Percentiles rank a stretch among this genome's conserved stretches.
phyloP scores from a whole-genome alignment of 208 protist genomes.

The Angomonas deanei region DNA sequence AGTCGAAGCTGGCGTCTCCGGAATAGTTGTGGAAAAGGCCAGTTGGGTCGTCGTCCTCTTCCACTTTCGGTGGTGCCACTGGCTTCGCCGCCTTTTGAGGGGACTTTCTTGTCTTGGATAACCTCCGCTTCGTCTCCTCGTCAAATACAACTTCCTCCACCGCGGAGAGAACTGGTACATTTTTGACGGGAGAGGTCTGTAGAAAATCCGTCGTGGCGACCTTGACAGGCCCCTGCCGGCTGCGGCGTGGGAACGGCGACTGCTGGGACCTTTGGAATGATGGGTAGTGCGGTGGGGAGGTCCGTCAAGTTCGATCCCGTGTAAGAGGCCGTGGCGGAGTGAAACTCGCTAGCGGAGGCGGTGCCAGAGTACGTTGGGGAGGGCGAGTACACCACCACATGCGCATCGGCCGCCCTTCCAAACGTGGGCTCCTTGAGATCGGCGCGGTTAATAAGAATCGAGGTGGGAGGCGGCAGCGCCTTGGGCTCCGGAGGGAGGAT shows the following conservation, averaged over 20 bases:
- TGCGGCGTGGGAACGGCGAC: too few relatives aligned
- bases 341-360: conserved; percentile 2
- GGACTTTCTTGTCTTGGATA: background rate
- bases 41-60: background rate
- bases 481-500: conserved; percentile 15
- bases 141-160: background rate
- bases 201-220: background rate
- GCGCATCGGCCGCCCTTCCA: conserved; percentile 4
- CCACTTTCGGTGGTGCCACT: background rate
- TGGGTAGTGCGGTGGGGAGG: background rate
- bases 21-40: conserved; percentile 34
- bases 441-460: conserved; percentile 24
- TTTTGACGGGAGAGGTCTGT: background rate
- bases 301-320: too few relatives aligned
- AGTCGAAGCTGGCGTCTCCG: conserved; percentile 45
- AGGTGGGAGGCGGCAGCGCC: conserved; percentile 16
- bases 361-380: background rate
- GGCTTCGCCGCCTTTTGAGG: background rate
- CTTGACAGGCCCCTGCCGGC: too few relatives aligned
- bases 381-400: conserved; percentile 23
- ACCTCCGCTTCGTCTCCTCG: background rate
- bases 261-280: background rate
- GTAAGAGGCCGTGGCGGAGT: background rate
- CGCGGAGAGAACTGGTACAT: background rate
- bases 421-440: background rate